Base-by-base conservation (phyloP, 1,139 yeast species). In the Blastobotrys persicus region DNA sequence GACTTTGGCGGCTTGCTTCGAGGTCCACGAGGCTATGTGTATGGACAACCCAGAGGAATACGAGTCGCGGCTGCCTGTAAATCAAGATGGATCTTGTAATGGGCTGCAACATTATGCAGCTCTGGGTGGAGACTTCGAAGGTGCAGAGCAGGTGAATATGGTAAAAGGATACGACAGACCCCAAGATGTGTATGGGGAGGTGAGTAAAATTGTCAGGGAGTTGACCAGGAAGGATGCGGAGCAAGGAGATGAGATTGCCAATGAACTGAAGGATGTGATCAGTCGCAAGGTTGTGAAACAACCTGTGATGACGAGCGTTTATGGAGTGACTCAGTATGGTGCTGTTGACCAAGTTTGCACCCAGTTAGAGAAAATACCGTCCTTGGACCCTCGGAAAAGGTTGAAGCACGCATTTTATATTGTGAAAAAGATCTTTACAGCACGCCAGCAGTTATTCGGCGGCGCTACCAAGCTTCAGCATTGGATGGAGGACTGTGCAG, bases 261-360 rank as follows among this genome's bases (percentile, higher is more conserved):
- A 64, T 16, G 71, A 72, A 49, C 68, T 82, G 43, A 72, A 77
- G 54, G 85, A 82, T 46, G 77, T 79, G 59, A 78, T 91, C 50
- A 76, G 81, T 17, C 78, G 98, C 59, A 87, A 87, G 64, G 82
- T 88, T 44, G 95, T 89, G 42, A 91, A 91, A 64, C 96, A 88
- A 67, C 88, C 98, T 0, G 97, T 91, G 14, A 91, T 91, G 97
- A 91, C 97, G 0, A 88, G 87, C 60, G 97, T 91, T 40, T 91
- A 91, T 65, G 98, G 98, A 58, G 98, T 88, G 19, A 91, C 96
- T 0, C 84, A 77, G 63, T 79, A 85, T 55, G 97, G 96, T 14
- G 96, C 95, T 0, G 79, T 84, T 14, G 80, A 80, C 1, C 96
- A 91, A 68, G 85, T 89, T 58, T 47, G 55, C 34, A 54, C 56